Conservation (phyloP, 202 grass and related monocot genomes). For the Hordeum pubiflorum region DNA sequence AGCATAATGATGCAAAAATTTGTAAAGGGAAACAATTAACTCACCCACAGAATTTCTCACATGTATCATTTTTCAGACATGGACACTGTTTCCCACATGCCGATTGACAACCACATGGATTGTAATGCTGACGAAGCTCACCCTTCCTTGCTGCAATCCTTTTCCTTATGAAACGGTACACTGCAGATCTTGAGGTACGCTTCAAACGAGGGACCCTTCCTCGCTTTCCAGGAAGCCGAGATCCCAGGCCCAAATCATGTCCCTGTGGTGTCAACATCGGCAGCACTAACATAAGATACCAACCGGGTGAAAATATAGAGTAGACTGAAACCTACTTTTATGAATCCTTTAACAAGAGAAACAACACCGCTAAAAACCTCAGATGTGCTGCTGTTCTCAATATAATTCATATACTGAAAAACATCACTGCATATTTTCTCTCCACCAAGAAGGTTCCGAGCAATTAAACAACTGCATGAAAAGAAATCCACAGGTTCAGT, state of each 20-base stretch:
- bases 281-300: conserved; percentile 32
- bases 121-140: conserved; percentile 82
- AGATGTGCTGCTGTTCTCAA: conserved; percentile 52
- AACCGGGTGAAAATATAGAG: background rate
- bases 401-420: conserved; percentile 81
- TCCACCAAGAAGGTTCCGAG: conserved; percentile 80
- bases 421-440: conserved; percentile 89
- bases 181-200: conserved; percentile 86
- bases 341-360: conserved; percentile 81
- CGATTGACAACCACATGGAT: conserved; percentile 92
- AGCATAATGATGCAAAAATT: conserved; percentile 11
- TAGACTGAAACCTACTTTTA: conserved; percentile 41
- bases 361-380: conserved; percentile 51
- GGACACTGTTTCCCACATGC: conserved; percentile 89
- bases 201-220: conserved; percentile 76
- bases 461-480: conserved; percentile 74
- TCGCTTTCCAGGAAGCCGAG: conserved; percentile 63
- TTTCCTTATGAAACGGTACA: conserved; percentile 86
- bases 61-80: conserved; percentile 77
- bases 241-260: conserved; percentile 55
- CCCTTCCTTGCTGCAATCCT: conserved; percentile 87
- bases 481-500: conserved; percentile 23
- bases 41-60: conserved; percentile 94
- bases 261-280: conserved; percentile 32
- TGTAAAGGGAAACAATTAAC: conserved; percentile 16